phyloP scores from a whole-genome alignment of 129 eudicot species.

The Solidago caesia region DNA sequence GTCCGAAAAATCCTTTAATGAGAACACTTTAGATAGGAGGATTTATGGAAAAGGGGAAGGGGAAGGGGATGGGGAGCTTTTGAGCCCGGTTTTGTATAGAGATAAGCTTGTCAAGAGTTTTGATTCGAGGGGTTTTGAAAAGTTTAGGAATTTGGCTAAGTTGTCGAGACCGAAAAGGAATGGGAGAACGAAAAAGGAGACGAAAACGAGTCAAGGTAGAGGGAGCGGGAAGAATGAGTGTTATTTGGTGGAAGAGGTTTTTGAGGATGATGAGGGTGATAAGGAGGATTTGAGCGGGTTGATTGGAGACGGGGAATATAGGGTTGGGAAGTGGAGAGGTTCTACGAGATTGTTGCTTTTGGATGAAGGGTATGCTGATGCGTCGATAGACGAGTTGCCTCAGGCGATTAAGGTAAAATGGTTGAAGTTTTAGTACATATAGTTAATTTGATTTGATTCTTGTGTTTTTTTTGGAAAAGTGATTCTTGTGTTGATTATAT shows the following conservation, averaged over 20 bases:
- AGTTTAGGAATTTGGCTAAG: conserved; percentile 74
- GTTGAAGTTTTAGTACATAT: neutral
- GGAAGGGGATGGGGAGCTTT: conserved; percentile 70
- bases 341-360: conserved; percentile 82
- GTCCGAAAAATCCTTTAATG: conserved; percentile 24
- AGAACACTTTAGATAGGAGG: conserved; percentile 30
- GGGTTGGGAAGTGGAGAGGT: conserved; percentile 63
- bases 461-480: no score
- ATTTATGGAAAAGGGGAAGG: conserved; percentile 68
- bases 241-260: conserved; percentile 46
- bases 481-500: conserved; percentile 22
- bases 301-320: conserved; percentile 54
- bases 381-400: conserved; percentile 61
- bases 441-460: neutral
- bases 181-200: conserved; percentile 37
- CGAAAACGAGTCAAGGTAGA: conserved; percentile 4
- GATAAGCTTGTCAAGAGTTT: conserved; percentile 63
- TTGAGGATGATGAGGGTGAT: conserved; percentile 34
- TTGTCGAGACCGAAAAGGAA: conserved; percentile 75
- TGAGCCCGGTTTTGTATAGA: conserved; percentile 55
- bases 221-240: conserved; percentile 35
- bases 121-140: conserved; percentile 60
- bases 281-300: conserved; percentile 59
- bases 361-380: conserved; percentile 64
- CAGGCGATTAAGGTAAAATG: conserved; percentile 73